Evolutionary conservation across 495 filamentous ascomycete species (phyloP), one percentile per base, ranked within the genome.

Genomic region (Penicillium tannophilum): DNA sequence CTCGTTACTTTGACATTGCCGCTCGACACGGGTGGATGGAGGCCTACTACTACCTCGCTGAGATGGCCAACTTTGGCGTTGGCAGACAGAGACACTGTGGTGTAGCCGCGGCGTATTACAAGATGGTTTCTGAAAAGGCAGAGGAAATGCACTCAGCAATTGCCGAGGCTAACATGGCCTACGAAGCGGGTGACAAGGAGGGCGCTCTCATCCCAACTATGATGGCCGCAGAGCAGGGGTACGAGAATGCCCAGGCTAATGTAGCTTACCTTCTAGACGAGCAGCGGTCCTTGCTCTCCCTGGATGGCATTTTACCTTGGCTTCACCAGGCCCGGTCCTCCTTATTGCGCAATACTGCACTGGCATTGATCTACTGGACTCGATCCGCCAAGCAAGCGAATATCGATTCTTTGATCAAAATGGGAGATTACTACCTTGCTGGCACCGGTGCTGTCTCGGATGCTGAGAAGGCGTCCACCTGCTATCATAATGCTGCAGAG

Each of bases 331-430:
- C 67, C 30, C 73, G 68, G 4, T 71, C 82, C 6, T 69, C 76
- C 8, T 70, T 91, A 17, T 80, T 93, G 17, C 78, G 82, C 49
- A 91, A 96, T 69, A 82, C 90, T 0, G 76, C 83, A 0, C 80
- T 97, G 1, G 93, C 94, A 2, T 77, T 99, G 50, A 90, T 96
- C 31, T 94, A 95, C 75, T 99, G 93, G 93, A 97, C 94, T 4
- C 88, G 94, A 33, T 96, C 93, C 4, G 90, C 94, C 0, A 93
- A 92, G 65, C 94, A 99, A 70, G 81, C 84, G 16, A 99, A 98
- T 63, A 89, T 95, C 53, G 94, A 99, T 73, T 91, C 91, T 0
- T 75, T 96, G 61, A 88, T 99, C 39, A 99, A 98, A 74, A 97
- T 98, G 92, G 94, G 94, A 28, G 94, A 99, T 72, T 98, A 97